Base-by-base conservation (phyloP, 1,284 basidiomycete genomes). In the Lentinula novae-zelandiae region DNA sequence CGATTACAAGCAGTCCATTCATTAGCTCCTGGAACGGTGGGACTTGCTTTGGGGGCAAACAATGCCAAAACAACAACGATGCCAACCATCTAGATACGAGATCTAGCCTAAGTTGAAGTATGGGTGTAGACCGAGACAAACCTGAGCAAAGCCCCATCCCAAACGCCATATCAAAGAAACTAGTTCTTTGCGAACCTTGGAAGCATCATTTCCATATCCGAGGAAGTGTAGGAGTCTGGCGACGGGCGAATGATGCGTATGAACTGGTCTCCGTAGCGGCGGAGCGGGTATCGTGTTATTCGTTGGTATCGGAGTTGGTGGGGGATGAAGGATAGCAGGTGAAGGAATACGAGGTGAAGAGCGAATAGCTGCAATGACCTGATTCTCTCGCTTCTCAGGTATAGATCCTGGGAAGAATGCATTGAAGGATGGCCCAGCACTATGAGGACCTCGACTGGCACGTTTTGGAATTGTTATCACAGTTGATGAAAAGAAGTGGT, bases 1-100 rank as follows among this genome's bases (percentile, higher is more conserved):
- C 83, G 78, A 57, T 78, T 78, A 65, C 89, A 92, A 0, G 86
- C 86, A 20, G 71, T 68, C 80, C 89, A 89, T 73, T 92, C 89
- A 57, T 77, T 81, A 50, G 76, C 59, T 1, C 66, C 67, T 1
- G 73, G 72, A 55, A 76, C 62, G 0, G 73, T 78, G 9, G 82
- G 82, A 67, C 85, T 89, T 64, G 76, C 74, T 40, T 76, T 75
- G 42, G 75, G 70, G 1, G 82, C 78, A 8, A 83, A 79, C 44
- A 83, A 73, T 13, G 75, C 76, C 22, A 89, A 72, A 49, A 92
- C 65, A 0, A 79, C 75, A 38, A 85, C 76, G 52, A 90, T 83
- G 34, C 79, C 68, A 4, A 81, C 71, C 34, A 83, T 75, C 87
- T 89, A 55, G 53, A 38, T 36, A 17, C 17, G 52, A 9, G n/a